Conservation (phyloP, 176 grass and related monocot species). For the Carex littledalei region DNA sequence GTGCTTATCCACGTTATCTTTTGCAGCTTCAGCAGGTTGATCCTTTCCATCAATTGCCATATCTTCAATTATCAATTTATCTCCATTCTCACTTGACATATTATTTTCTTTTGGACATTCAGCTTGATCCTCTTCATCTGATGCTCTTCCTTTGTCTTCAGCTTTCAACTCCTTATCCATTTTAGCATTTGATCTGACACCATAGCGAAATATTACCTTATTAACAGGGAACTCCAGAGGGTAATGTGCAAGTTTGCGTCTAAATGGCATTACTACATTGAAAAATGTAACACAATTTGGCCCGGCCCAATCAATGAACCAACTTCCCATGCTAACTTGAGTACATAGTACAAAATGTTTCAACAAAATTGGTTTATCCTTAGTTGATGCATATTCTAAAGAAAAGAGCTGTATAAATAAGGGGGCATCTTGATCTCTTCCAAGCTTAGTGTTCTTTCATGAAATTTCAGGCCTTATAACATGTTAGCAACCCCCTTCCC, state of each 20-base stretch:
- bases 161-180: background rate
- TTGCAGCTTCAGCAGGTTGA: background rate
- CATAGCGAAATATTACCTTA: background rate
- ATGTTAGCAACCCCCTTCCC: too few species aligned
- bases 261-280: background rate
- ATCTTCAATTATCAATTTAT: background rate
- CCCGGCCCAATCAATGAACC: background rate
- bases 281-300: background rate
- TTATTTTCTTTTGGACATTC: background rate
- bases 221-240: background rate
- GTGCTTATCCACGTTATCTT: background rate
- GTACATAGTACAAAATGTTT: too few species aligned
- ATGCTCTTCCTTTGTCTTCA: background rate
- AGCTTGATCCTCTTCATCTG: background rate
- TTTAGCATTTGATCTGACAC: background rate
- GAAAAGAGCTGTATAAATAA: too few species aligned
- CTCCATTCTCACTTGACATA: background rate
- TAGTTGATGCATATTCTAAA: too few species aligned
- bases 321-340: too few species aligned
- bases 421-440: too few species aligned
- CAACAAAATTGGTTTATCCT: too few species aligned
- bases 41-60: background rate
- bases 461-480: background rate
- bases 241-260: background rate
- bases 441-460: too few species aligned